A percentile compares a stretch with the other conserved stretches of the same genome.
phyloP scores from a whole-genome alignment of 2,329 filamentous ascomycete species.

The Myriangium duriaei region DNA sequence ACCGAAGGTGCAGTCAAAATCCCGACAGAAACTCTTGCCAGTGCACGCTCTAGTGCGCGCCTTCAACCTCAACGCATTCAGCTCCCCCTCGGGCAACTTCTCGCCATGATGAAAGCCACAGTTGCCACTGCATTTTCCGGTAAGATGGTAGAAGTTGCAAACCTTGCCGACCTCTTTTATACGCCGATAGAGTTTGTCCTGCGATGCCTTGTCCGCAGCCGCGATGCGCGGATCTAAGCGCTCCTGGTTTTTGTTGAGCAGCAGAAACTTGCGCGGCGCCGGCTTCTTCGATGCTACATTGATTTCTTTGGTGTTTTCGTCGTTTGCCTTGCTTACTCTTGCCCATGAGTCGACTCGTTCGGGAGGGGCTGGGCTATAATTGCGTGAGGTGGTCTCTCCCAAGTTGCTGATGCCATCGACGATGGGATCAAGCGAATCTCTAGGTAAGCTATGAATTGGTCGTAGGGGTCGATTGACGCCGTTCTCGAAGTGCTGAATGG shows the following conservation, averaged over 20 bases:
- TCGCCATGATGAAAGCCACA: conserved; percentile 33
- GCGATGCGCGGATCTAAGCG: conserved; percentile 30
- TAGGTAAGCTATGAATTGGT: conserved; percentile 3
- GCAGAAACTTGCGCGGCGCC: conserved; percentile 23
- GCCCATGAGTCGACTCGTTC: conserved; percentile 24
- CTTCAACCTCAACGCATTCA: conserved; percentile 30
- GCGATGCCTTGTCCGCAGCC: conserved; percentile 18
- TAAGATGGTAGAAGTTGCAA: conserved; percentile 27
- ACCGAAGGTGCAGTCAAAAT: conserved; percentile 30
- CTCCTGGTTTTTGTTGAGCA: conserved; percentile 31
- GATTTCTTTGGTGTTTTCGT: conserved; percentile 23
- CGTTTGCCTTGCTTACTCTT: conserved; percentile 29
- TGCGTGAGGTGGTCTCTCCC: neutral
- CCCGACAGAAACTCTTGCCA: conserved; percentile 24
- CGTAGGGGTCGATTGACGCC: conserved; percentile 5
- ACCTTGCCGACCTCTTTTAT: conserved; percentile 21
- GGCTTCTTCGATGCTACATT: conserved; percentile 25
- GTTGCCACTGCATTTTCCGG: conserved; percentile 27
- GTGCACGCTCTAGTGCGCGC: conserved; percentile 29
- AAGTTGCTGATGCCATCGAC: neutral
- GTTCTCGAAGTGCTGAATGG: conserved; percentile 2
- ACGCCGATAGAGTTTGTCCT: conserved; percentile 18
- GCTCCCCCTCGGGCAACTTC: conserved; percentile 25
- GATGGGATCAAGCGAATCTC: neutral
- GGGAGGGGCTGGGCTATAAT: conserved; percentile 4